A percentile compares a stretch with the other conserved stretches of the same genome.
Evolutionary conservation across 345 rosid species (phyloP).

Genomic region (Capsella bursapastoris): DNA sequence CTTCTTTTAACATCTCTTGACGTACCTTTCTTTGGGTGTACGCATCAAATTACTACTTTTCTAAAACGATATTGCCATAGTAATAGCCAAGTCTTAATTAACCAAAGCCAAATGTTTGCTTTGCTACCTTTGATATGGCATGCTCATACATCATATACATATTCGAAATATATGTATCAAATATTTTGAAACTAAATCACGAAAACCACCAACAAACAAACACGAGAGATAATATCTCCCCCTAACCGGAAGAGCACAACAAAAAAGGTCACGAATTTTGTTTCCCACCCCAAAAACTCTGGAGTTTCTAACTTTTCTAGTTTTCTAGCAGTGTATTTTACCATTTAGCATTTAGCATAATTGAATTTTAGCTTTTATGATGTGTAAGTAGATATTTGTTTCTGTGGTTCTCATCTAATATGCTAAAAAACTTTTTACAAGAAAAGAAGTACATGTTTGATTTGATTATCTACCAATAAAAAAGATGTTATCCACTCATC

Average conservation of each 20-base stretch:
- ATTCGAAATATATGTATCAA: too few relatives aligned
- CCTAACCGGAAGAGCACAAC: neutral
- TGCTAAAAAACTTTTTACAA: slow-evolving; percentile 18
- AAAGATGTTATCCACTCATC: slow-evolving; percentile 5
- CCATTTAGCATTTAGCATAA: neutral
- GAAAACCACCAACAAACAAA: neutral
- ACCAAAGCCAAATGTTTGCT: neutral
- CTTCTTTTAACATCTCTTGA: slow-evolving; percentile 15
- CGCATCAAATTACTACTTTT: neutral
- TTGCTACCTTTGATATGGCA: neutral
- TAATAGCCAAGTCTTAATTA: neutral
- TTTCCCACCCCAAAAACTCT: neutral
- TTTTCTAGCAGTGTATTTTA: neutral
- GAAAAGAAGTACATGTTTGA: slow-evolving; percentile 1
- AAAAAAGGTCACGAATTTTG: neutral
- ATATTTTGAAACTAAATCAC: neutral
- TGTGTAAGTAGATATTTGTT: slow-evolving; percentile 18
- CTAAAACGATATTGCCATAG: neutral
- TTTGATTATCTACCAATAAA: slow-evolving; percentile 10
- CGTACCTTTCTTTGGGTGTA: slow-evolving; percentile 11
- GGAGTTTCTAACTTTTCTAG: neutral
- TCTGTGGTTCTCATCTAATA: slow-evolving; percentile 33
- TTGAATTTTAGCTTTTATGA: slow-evolving; percentile 5
- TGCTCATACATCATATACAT: neutral
- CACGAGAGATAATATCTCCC: too few relatives aligned